phyloP scores from a whole-genome alignment of 1,284 basidiomycete genomes.

The Flammula alnicola region DNA sequence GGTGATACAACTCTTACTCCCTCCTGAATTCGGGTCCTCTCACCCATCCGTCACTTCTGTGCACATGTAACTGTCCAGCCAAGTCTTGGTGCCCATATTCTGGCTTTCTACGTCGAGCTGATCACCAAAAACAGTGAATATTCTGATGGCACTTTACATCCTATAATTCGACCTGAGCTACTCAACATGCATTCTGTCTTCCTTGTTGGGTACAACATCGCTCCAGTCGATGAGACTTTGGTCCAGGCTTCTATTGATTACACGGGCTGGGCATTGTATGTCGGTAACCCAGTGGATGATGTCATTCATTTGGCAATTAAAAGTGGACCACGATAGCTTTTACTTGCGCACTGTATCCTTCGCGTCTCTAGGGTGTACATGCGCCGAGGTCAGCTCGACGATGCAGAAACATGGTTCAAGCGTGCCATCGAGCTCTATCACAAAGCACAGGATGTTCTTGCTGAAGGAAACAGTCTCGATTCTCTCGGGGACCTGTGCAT shows the following conservation, averaged over 20 bases:
- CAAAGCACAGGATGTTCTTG: no score
- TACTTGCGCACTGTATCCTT: no score
- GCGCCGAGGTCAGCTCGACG: no score
- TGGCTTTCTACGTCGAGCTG: background rate
- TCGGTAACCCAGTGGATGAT: no score
- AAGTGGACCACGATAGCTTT: no score
- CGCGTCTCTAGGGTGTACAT: no score
- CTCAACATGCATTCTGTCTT: conserved; percentile 2
- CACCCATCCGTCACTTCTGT: conserved; percentile 1
- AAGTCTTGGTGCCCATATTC: background rate
- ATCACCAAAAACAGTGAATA: background rate
- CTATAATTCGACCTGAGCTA: background rate
- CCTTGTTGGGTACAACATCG: background rate
- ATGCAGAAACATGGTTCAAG: no score
- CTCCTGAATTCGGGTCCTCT: background rate
- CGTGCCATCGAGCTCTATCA: no score
- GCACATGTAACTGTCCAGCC: background rate
- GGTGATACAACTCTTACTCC: background rate
- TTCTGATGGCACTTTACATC: background rate
- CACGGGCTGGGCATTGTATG: conserved; percentile 2
- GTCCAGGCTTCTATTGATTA: conserved; percentile 1
- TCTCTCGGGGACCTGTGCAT: no score
- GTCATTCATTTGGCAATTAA: no score
- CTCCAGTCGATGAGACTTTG: background rate
- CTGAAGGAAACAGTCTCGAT: no score